Evolutionary conservation across 108 stramenopile species (phyloP), one percentile per base, ranked within the genome.

Genomic region (Heterococcus sp.): DNA sequence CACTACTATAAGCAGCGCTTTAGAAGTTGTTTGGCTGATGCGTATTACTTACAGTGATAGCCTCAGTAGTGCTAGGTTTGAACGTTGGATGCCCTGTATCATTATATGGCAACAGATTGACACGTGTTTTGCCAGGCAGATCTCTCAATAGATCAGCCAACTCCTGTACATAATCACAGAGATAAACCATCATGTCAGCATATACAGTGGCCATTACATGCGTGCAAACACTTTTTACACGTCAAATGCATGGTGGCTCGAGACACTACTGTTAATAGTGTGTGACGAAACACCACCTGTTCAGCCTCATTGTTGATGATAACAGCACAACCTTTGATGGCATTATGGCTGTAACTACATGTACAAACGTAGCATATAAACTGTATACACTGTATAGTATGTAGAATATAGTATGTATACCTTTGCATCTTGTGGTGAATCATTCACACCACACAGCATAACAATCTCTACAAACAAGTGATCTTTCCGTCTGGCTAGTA

Each of bases 61-160:
- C 32, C 39, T 80, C 78, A 26, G 38, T 40, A 1, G 71, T 31
- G 14, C 71, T 72, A 38, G 78, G 71, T 2, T 65, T 64, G 38
- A 69, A 80, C 11, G 68, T n/a, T 37, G 40, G 72, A 32, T 80
- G 78, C 2, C 78, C 78, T 26, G 40, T 80, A 34, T 80, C 78
- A 37, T 80, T 80, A 72, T 72, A 72, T 32, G 78, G 78, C 34
- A 80, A 72, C 71, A 80, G 66, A 38, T 80, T 80, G 58, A 80
- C 32, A 32, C 78, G 66, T 37, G 78, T 71, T 2, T 72, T 71
- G 4, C 63, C 72, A n/a, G 78, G 78, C 29, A 80, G 72, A 1
- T 71, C 65, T 72, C 33, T 38, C 65, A 80, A 64, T 33, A 80
- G 34, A 27, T 2, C 4, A 29, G 68, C 78, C 65, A 80, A 29